Evolutionary conservation across 495 filamentous ascomycete genomes (phyloP), one percentile per base, ranked within the genome.

Genomic region (Letharia columbiana): DNA sequence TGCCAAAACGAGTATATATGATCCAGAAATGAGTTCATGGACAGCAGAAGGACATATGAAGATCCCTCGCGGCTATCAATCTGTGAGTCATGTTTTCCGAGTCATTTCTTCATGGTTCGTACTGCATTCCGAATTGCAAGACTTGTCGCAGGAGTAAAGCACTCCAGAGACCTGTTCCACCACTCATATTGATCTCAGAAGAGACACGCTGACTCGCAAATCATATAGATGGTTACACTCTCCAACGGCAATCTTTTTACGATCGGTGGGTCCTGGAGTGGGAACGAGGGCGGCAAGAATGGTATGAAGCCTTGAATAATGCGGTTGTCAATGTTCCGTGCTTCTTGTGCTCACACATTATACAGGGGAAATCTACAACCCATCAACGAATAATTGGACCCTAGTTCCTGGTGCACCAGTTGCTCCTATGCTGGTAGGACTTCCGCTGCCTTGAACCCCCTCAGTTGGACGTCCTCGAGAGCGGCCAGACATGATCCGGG

Each of bases 191-290:
- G 12, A 13, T 56, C 28, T 4, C 8, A 31, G 3, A 12, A 18
- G 52, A 56, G 12, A 3, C 12, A 17, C 18, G 4, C 52, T 56
- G 12, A 56, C 28, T 56, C 5, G 12, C 1, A 17, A 6, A 4
- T 4, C 23, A 17, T 33, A 17, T 6, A 56, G 2, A 77, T 80
- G 42, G 77, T 80, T 12, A 83, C 78, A 4, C 62, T 79, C 5
- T 78, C 81, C 20, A 81, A 85, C 63, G 85, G 85, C 1, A 72
- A 78, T 2, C 78, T 85, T 42, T 87, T 88, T 69, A 80, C 76
- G 40, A 86, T 88, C 59, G 85, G 85, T 28, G 85, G 85, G 17
- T 82, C 81, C 13, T 88, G 81, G 80, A 76, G 75, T 31, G 80
- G 79, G 31, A 77, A 73, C 4, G 10, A 66, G 37, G 78, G 75